A percentile compares a stretch with the other conserved stretches of the same genome.
These are phyloP conservation scores for Tolypocladium cylindrosporum DNA, from an alignment of 2,329 filamentous ascomycete genomes.

Conservation along the genomic window DNA sequence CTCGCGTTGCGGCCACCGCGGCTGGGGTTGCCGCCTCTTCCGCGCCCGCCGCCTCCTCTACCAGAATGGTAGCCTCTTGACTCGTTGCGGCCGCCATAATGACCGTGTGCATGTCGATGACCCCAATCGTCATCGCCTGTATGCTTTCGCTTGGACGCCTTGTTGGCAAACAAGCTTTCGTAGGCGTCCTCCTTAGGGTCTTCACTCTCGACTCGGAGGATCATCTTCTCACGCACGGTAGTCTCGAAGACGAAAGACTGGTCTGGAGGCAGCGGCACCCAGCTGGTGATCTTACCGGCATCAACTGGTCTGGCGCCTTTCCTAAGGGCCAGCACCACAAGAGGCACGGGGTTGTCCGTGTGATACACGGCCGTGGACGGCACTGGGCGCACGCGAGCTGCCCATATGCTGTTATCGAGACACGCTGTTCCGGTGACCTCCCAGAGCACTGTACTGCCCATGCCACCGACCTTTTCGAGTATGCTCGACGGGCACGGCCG, in stretches of 20 bases:
- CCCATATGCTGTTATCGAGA: conserved; percentile 79
- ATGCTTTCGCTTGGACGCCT: conserved; percentile 47
- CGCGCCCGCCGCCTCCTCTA: conserved; percentile 22
- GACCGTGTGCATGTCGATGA: conserved; percentile 20
- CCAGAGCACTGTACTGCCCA: conserved; percentile 77
- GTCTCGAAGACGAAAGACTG: conserved; percentile 71
- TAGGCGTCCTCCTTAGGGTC: conserved; percentile 50
- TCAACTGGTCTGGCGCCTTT: conserved; percentile 70
- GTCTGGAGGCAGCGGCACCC: conserved; percentile 65
- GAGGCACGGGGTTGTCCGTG: conserved; percentile 68
- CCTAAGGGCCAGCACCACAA: conserved; percentile 73
- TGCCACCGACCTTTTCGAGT: conserved; percentile 74
- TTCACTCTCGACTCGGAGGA: conserved; percentile 72
- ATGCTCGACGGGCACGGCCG: conserved; percentile 63
- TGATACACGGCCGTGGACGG: conserved; percentile 58
- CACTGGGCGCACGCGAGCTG: conserved; percentile 66
- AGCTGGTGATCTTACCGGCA: conserved; percentile 70
- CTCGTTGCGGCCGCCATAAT: conserved; percentile 28
- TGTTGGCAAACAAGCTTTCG: conserved; percentile 52
- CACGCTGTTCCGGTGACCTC: conserved; percentile 67
- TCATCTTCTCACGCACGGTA: conserved; percentile 75
- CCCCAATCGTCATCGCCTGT: conserved; percentile 36
- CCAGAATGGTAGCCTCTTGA: conserved; percentile 31
- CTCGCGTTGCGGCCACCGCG: conserved; percentile 28
- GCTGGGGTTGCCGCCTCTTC: conserved; percentile 26